Evolutionary conservation across 768 basidiomycete genomes (phyloP).

Genomic region (Tephrocybe sp.): DNA sequence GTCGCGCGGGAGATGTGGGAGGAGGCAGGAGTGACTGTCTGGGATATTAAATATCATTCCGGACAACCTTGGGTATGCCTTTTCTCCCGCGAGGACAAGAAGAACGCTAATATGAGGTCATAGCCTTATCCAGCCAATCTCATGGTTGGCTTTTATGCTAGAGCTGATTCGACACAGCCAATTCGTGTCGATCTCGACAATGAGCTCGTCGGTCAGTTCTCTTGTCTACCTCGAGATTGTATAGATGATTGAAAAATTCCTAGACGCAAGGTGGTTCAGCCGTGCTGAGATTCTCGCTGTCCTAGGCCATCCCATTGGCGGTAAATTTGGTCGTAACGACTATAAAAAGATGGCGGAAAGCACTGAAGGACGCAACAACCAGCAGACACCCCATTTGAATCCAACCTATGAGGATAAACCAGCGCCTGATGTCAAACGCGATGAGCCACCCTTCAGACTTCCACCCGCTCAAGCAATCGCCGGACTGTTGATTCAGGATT

Average conservation of each 20-base stretch:
- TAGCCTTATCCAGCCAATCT: slow-evolving; percentile 90
- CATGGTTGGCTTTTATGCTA: slow-evolving; percentile 89
- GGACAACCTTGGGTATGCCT: slow-evolving; percentile 76
- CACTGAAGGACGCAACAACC: slow-evolving; percentile 33
- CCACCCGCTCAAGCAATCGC: slow-evolving; percentile 80
- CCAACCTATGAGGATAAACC: slow-evolving; percentile 19
- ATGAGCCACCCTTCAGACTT: slow-evolving; percentile 64
- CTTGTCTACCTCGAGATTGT: neutral
- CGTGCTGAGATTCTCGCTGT: slow-evolving; percentile 69
- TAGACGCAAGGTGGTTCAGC: slow-evolving; percentile 90
- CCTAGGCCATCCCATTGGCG: slow-evolving; percentile 56
- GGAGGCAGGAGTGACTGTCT: slow-evolving; percentile 89
- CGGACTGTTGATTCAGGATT: slow-evolving; percentile 81
- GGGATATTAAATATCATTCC: slow-evolving; percentile 83
- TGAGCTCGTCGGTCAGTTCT: slow-evolving; percentile 79
- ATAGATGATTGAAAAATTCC: neutral
- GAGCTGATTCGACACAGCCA: slow-evolving; percentile 68
- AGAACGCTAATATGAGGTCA: neutral
- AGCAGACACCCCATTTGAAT: slow-evolving; percentile 16
- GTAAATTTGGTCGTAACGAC: slow-evolving; percentile 46
- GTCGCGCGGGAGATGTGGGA: slow-evolving; percentile 94
- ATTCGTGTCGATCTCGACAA: slow-evolving; percentile 90
- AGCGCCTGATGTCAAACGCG: slow-evolving; percentile 21
- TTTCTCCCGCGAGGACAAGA: neutral
- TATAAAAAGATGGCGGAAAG: slow-evolving; percentile 47